These are phyloP conservation scores for Abrus pulchellus DNA, from an alignment of 306 rosid genomes.

Conservation along the genomic window DNA sequence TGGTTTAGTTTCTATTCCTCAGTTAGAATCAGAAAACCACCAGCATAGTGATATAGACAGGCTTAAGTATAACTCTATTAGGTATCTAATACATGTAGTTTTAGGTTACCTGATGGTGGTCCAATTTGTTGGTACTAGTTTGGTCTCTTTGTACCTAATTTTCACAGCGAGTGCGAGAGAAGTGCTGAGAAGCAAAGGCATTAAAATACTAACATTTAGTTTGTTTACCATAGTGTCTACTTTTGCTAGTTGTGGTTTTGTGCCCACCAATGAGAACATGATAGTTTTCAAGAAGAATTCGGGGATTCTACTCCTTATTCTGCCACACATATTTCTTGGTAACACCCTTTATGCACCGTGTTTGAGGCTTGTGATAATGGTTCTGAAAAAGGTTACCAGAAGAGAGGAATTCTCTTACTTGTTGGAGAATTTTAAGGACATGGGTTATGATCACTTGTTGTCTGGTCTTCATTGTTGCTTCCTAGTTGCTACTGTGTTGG, in stretches of 20 bases:
- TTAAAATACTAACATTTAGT: conserved; percentile 61
- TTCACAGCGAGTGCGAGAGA: conserved; percentile 49
- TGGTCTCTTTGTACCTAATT: conserved; percentile 44
- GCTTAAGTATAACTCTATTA: conserved; percentile 40
- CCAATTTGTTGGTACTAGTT: conserved; percentile 50
- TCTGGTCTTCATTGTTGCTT: conserved; percentile 53
- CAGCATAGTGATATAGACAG: background rate
- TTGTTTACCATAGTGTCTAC: conserved; percentile 66
- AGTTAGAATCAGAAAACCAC: background rate
- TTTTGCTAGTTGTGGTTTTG: conserved; percentile 74
- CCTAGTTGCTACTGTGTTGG: conserved; percentile 55
- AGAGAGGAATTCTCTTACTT: conserved; percentile 61
- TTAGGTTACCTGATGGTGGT: conserved; percentile 44
- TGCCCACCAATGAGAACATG: conserved; percentile 89
- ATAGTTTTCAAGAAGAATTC: conserved; percentile 76
- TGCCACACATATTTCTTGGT: conserved; percentile 61
- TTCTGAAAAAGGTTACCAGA: conserved; percentile 45
- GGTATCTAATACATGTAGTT: conserved; percentile 43
- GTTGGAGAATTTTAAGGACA: conserved; percentile 49
- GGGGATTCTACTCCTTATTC: conserved; percentile 64
- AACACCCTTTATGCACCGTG: conserved; percentile 70
- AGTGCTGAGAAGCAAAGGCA: conserved; percentile 52
- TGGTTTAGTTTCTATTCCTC: conserved; percentile 10
- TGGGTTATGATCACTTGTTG: conserved; percentile 61
- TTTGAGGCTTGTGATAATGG: conserved; percentile 58